Evolutionary conservation across 148 eudicot species (phyloP).

Genomic region (Cornus florida): DNA sequence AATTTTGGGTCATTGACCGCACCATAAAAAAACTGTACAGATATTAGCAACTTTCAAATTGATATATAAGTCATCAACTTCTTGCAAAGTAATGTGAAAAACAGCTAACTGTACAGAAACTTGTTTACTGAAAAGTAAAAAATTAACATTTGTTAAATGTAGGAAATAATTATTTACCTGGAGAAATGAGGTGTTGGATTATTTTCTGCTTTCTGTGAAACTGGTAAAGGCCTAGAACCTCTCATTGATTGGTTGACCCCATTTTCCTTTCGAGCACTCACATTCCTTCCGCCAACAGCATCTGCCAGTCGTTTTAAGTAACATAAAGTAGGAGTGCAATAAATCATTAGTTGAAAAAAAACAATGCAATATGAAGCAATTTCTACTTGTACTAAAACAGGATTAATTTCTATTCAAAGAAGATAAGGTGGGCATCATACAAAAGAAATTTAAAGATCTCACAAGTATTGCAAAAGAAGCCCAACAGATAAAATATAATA

Average conservation of each 20-base stretch:
- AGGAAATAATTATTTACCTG: conserved; percentile 31
- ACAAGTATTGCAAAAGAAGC: no score
- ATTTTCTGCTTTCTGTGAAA: conserved; percentile 25
- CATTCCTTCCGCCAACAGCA: conserved; percentile 47
- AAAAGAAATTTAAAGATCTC: no score
- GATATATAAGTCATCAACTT: background rate
- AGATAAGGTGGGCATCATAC: no score
- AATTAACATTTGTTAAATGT: no score
- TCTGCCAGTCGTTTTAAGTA: conserved; percentile 25
- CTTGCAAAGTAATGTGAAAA: background rate
- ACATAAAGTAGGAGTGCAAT: no score
- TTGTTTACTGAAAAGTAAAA: no score
- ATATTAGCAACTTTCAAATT: background rate
- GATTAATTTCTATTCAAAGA: no score
- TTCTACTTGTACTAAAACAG: no score
- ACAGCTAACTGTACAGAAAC: background rate
- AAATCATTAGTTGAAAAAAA: no score
- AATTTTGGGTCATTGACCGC: conserved; percentile 26
- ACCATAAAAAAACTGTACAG: conserved; percentile 23
- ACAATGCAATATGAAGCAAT: no score
- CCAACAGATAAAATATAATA: no score
- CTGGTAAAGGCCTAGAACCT: conserved; percentile 29
- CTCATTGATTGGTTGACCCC: conserved; percentile 35
- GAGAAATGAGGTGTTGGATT: conserved; percentile 10
- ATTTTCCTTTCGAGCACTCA: conserved; percentile 47